Evolutionary conservation across 2,329 filamentous ascomycete genomes (phyloP).

Genomic region (Curvularia hawaiiensis): DNA sequence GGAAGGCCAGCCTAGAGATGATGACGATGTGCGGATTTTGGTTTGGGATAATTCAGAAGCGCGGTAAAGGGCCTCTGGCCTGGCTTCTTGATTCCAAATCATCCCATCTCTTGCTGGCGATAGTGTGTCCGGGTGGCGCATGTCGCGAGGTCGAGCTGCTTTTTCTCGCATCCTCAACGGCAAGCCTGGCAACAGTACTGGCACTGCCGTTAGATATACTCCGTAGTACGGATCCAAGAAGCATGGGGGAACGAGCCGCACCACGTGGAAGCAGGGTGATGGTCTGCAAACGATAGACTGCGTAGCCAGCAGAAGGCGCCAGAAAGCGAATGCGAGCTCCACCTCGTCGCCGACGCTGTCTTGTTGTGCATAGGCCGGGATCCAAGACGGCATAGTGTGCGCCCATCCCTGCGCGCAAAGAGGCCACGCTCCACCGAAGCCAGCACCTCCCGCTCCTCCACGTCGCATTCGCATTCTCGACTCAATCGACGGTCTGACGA

Average conservation of each 20-base stretch:
- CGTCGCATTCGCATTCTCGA: slow-evolving; percentile 16
- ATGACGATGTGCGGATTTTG: background rate
- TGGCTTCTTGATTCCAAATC: background rate
- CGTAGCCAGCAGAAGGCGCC: background rate
- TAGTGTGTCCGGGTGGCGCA: background rate
- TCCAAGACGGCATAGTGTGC: slow-evolving; percentile 12
- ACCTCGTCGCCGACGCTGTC: background rate
- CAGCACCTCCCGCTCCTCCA: slow-evolving; percentile 12
- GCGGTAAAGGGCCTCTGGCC: background rate
- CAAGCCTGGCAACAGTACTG: too few species aligned
- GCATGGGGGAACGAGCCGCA: background rate
- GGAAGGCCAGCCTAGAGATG: background rate
- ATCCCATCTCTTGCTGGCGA: background rate
- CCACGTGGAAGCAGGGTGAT: background rate
- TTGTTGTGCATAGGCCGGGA: background rate
- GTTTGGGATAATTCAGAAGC: background rate
- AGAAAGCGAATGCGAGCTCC: slow-evolving; percentile 23
- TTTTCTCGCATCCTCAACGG: background rate
- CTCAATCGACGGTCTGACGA: slow-evolving; percentile 7
- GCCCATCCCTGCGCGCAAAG: slow-evolving; percentile 8
- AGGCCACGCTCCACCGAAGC: slow-evolving; percentile 11
- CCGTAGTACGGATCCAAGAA: too few species aligned
- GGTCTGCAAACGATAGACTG: background rate
- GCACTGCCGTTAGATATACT: background rate
- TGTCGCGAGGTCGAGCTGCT: background rate